Conservation (phyloP, 2,329 filamentous ascomycete species). For the Didymella arachidicola region DNA sequence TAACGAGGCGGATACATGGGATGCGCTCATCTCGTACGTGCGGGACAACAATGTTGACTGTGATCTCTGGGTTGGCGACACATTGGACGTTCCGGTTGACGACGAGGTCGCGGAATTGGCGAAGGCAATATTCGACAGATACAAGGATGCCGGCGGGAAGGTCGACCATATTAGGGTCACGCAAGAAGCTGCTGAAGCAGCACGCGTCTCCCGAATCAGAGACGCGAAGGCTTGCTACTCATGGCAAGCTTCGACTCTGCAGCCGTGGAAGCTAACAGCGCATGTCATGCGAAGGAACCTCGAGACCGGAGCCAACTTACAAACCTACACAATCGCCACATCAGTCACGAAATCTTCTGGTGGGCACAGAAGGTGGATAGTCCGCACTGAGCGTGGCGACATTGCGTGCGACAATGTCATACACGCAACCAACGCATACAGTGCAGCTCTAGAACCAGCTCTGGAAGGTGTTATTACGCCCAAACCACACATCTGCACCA, state of each 20-base stretch:
- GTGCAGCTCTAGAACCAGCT: constrained; percentile 34
- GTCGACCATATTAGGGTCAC: constrained; percentile 35
- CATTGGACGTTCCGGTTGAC: constrained; percentile 37
- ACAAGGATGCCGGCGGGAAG: constrained; percentile 31
- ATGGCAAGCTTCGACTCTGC: constrained; percentile 38
- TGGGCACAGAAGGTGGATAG: constrained; percentile 25
- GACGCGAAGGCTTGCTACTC: constrained; percentile 36
- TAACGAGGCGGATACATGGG: constrained; percentile 40
- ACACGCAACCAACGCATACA: constrained; percentile 39
- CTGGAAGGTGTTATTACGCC: constrained; percentile 35
- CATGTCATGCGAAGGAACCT: constrained; percentile 37
- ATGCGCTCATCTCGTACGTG: constrained; percentile 31
- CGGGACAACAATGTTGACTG: constrained; percentile 35
- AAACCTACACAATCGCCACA: constrained; percentile 32
- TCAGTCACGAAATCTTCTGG: constrained; percentile 13
- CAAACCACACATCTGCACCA: constrained; percentile 42
- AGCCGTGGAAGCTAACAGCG: constrained; percentile 41
- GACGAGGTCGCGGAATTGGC: constrained; percentile 33
- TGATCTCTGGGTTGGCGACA: constrained; percentile 41
- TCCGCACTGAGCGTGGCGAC: constrained; percentile 31
- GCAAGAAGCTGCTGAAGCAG: constrained; percentile 30
- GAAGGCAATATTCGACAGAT: constrained; percentile 31
- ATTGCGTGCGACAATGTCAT: constrained; percentile 33
- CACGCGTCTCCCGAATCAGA: constrained; percentile 27
- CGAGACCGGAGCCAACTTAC: constrained; percentile 31